phyloP scores from a whole-genome alignment of 805 yeast genomes.

The Kluyveromyces siamensis region DNA sequence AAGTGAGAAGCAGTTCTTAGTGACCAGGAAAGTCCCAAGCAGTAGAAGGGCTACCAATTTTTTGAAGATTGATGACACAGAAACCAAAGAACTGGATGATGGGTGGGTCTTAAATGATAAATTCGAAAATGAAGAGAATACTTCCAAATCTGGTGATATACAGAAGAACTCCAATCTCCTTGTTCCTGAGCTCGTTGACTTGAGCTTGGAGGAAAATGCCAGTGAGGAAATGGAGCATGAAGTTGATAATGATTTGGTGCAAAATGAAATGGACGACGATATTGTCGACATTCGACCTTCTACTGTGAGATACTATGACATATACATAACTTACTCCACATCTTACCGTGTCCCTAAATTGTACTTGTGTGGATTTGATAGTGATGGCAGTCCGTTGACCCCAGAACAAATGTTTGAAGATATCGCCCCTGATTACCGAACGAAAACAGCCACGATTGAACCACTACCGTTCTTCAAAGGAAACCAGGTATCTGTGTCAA shows the following conservation, averaged over 20 bases:
- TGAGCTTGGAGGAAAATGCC: background rate
- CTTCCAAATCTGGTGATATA: background rate
- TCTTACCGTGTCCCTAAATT: slow-evolving; percentile 93
- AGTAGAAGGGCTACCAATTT: slow-evolving; percentile 55
- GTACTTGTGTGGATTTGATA: slow-evolving; percentile 79
- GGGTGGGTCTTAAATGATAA: slow-evolving; percentile 46
- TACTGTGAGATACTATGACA: slow-evolving; percentile 65
- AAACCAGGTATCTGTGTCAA: slow-evolving; percentile 61
- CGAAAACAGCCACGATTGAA: slow-evolving; percentile 95
- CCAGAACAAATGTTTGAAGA: slow-evolving; percentile 94
- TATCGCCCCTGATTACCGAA: slow-evolving; percentile 81
- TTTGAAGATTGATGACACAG: slow-evolving; percentile 35
- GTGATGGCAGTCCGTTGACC: slow-evolving; percentile 74
- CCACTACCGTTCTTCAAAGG: slow-evolving; percentile 74
- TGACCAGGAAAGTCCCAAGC: slow-evolving; percentile 86
- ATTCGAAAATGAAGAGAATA: background rate
- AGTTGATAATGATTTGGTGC: slow-evolving; percentile 34
- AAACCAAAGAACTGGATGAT: slow-evolving; percentile 38
- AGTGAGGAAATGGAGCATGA: background rate
- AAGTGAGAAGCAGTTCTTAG: slow-evolving; percentile 72
- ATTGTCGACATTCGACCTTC: slow-evolving; percentile 35
- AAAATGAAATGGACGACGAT: slow-evolving; percentile 32
- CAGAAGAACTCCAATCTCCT: background rate
- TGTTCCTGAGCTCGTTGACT: background rate
- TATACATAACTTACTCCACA: slow-evolving; percentile 88